Percentiles rank a stretch among this genome's conserved stretches.
Evolutionary conservation across 306 rosid species (phyloP).

Genomic region (Luffa aegyptiaca): DNA sequence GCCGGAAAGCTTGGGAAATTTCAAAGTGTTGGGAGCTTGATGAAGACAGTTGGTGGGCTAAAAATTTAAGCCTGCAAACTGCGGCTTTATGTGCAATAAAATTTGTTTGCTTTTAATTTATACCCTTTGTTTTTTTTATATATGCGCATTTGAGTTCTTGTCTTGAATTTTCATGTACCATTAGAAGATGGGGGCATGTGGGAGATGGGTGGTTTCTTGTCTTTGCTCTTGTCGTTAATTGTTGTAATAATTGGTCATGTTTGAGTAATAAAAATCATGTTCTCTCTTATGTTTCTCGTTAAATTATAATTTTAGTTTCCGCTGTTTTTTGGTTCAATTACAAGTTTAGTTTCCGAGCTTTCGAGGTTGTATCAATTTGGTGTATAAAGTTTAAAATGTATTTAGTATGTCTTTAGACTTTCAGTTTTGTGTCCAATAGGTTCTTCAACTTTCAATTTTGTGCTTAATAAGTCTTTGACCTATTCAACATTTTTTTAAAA

Average conservation of each 20-base stretch:
- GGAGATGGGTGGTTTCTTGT: background rate
- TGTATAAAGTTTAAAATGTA: too few relatives aligned
- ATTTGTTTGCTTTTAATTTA: background rate
- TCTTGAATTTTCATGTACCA: background rate
- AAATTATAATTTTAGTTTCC: too few relatives aligned
- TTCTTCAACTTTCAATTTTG: too few relatives aligned
- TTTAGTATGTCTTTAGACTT: too few relatives aligned
- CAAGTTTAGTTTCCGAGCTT: too few relatives aligned
- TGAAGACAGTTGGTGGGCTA: background rate
- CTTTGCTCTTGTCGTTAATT: background rate
- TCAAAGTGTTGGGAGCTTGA: background rate
- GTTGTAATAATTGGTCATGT: background rate
- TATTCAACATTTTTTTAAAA: too few relatives aligned
- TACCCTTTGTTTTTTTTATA: background rate
- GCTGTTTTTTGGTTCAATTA: too few relatives aligned
- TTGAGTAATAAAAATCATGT: background rate
- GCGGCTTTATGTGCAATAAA: background rate
- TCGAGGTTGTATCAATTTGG: too few relatives aligned
- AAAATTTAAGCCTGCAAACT: background rate
- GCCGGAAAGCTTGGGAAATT: background rate
- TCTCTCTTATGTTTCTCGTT: too few relatives aligned
- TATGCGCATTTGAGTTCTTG: background rate
- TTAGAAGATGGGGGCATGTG: background rate
- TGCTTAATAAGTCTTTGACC: too few relatives aligned
- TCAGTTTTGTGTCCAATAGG: too few relatives aligned